phyloP scores from a whole-genome alignment of 306 rosid genomes.

The Dalbergia cultrata region DNA sequence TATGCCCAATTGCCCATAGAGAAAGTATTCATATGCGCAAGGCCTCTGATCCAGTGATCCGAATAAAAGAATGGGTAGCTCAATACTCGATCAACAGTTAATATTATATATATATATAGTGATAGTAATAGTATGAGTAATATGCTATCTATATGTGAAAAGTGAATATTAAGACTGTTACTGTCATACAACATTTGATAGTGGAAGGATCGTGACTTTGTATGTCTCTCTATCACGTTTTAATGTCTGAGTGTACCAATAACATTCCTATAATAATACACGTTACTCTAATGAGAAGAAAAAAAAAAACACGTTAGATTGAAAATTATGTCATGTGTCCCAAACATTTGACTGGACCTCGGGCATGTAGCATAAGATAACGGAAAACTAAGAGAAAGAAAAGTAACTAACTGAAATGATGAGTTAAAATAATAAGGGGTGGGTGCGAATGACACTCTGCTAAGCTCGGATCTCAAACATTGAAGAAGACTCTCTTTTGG shows the following conservation, averaged over 20 bases:
- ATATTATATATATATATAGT: too few relatives aligned
- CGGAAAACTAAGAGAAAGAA: conserved; percentile 46
- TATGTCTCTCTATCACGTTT: too few relatives aligned
- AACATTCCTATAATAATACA: too few relatives aligned
- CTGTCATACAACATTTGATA: too few relatives aligned
- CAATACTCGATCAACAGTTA: neutral
- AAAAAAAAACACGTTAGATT: neutral
- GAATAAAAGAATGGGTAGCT: neutral
- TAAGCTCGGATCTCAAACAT: conserved; percentile 87
- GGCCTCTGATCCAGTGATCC: too few relatives aligned
- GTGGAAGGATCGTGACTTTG: too few relatives aligned
- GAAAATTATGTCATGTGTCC: conserved; percentile 27
- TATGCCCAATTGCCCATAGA: neutral
- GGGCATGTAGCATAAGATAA: conserved; percentile 47
- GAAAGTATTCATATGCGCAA: neutral
- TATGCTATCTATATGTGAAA: neutral
- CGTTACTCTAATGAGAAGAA: too few relatives aligned
- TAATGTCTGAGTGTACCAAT: too few relatives aligned
- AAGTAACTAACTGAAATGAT: conserved; percentile 34
- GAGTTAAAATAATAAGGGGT: conserved; percentile 49
- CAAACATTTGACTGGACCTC: conserved; percentile 42
- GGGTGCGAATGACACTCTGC: conserved; percentile 57
- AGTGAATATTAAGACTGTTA: too few relatives aligned
- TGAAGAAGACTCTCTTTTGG: conserved; percentile 62
- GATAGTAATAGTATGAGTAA: too few relatives aligned